Evolutionary conservation across 2,329 filamentous ascomycete species (phyloP).

Genomic region (Penicillium sp.): DNA sequence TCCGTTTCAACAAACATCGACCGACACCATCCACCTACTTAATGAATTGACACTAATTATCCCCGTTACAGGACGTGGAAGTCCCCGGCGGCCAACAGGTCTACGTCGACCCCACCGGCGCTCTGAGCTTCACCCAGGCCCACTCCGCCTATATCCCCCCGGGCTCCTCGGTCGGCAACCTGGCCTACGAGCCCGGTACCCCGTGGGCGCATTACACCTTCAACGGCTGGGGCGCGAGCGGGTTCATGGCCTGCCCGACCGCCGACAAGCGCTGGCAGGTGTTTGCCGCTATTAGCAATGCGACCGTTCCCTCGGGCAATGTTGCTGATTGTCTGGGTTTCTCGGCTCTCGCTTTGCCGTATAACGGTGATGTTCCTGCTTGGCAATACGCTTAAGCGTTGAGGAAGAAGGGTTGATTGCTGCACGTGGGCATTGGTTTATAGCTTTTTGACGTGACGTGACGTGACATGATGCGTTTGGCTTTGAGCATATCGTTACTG

Average conservation of each 20-base stretch:
- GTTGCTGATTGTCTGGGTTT: slow-evolving; percentile 44
- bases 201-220: slow-evolving; percentile 36
- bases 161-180: slow-evolving; percentile 55
- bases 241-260: slow-evolving; percentile 50
- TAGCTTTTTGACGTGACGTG: too few species aligned
- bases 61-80: slow-evolving; percentile 44
- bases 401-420: background rate
- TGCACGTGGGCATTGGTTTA: background rate
- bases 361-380: slow-evolving; percentile 32
- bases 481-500: background rate
- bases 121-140: slow-evolving; percentile 59
- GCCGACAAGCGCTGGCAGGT: slow-evolving; percentile 42
- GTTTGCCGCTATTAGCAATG: slow-evolving; percentile 44
- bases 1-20: slow-evolving; percentile 14
- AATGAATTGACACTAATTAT: slow-evolving; percentile 14
- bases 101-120: slow-evolving; percentile 58
- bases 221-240: slow-evolving; percentile 38
- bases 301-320: slow-evolving; percentile 44
- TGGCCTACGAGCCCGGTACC: slow-evolving; percentile 42
- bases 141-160: slow-evolving; percentile 57
- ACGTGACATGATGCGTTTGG: background rate
- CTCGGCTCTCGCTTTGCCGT: slow-evolving; percentile 37
- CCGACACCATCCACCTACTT: too few species aligned
- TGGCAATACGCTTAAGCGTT: slow-evolving; percentile 45
- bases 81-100: slow-evolving; percentile 67